Conservation (phyloP, 2,329 filamentous ascomycete genomes). For the Eutypella sp. region DNA sequence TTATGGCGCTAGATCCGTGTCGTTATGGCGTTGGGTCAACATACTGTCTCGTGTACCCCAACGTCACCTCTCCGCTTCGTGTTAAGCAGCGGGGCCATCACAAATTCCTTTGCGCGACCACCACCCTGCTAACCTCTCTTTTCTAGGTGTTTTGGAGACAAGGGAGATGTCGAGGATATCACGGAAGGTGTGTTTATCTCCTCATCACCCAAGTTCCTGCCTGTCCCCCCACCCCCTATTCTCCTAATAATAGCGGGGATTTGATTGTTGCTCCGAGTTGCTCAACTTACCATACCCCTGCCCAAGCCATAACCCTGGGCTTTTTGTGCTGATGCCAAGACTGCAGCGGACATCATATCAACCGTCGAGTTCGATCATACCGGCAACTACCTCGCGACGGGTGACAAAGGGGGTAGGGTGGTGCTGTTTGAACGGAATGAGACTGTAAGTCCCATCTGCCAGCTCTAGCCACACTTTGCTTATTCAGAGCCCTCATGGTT, state of each 20-base stretch:
- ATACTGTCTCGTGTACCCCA: no score
- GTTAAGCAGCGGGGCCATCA: no score
- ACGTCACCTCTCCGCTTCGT: no score
- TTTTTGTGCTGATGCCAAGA: conserved; percentile 18
- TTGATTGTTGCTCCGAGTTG: not conserved
- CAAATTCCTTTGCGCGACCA: not conserved
- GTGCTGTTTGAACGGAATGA: conserved; percentile 91
- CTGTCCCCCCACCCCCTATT: no score
- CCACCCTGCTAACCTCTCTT: not conserved
- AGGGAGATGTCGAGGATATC: conserved; percentile 98
- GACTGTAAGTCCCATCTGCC: conserved; percentile 58
- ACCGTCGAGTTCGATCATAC: conserved; percentile 90
- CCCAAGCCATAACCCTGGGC: not conserved
- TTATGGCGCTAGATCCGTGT: no score
- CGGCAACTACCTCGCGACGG: conserved; percentile 84
- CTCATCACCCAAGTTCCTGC: no score
- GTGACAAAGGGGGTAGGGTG: conserved; percentile 81
- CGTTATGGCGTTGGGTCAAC: no score
- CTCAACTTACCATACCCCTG: not conserved
- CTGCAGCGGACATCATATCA: conserved; percentile 79
- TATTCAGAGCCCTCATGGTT: not conserved
- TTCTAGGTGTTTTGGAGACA: conserved; percentile 93
- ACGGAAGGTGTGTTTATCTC: conserved; percentile 74
- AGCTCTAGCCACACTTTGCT: not conserved
- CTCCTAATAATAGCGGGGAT: no score